phyloP scores from a whole-genome alignment of 2,329 filamentous ascomycete genomes.

The Beauveria sp. region DNA sequence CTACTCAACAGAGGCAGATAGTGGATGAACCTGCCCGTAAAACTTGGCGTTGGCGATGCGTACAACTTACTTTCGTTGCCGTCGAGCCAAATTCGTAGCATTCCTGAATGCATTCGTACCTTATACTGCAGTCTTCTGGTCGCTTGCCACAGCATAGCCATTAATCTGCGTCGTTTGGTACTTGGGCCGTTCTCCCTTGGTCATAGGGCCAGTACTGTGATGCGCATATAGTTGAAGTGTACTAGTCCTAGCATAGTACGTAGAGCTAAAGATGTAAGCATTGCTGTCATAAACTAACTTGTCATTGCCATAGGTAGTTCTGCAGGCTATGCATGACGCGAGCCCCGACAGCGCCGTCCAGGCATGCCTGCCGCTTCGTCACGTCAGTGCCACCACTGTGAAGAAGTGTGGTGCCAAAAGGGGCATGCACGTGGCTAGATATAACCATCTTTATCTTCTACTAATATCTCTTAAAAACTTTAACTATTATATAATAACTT shows the following conservation, averaged over 20 bases:
- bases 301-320: constrained; percentile 19
- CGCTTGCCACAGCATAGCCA: constrained; percentile 20
- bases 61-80: constrained; percentile 22
- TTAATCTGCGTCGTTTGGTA: constrained; percentile 26
- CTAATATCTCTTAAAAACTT: too few species aligned
- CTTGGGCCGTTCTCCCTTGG: constrained; percentile 25
- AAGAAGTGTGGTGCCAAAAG: constrained; percentile 33
- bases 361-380: constrained; percentile 25
- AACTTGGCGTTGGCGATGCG: too few species aligned
- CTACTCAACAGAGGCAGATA: too few species aligned
- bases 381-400: constrained; percentile 19
- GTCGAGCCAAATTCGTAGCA: constrained; percentile 27
- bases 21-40: too few species aligned
- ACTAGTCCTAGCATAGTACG: constrained; percentile 24
- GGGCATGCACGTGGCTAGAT: constrained; percentile 9
- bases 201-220: constrained; percentile 24
- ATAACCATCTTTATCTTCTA: not conserved
- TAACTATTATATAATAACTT: too few species aligned
- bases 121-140: constrained; percentile 22
- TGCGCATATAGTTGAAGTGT: constrained; percentile 29
- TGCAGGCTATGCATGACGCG: constrained; percentile 30
- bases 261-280: constrained; percentile 26
- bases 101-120: constrained; percentile 32
- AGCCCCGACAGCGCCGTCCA: constrained; percentile 29
- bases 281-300: constrained; percentile 26